A percentile compares a stretch with the other conserved stretches of the same genome.
These are phyloP conservation scores for Fusarium stilboides DNA, from an alignment of 2,329 filamentous ascomycete species.

Conservation along the genomic window DNA sequence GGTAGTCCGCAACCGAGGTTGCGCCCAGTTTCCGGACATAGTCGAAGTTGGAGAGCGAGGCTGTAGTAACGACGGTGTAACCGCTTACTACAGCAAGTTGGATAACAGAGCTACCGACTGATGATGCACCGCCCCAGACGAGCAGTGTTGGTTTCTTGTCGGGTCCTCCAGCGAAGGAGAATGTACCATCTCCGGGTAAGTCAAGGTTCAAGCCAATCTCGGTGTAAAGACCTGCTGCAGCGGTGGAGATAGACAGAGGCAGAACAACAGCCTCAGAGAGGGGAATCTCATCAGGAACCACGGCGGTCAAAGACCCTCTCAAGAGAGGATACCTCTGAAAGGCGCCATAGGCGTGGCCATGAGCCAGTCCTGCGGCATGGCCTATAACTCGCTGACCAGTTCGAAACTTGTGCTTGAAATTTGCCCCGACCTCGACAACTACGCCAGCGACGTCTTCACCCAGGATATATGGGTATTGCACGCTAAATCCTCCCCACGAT, in stretches of 20 bases:
- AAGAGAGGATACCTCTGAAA: background rate
- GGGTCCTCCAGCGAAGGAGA: fast-evolving
- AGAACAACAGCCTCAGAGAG: background rate
- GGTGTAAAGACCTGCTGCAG: background rate
- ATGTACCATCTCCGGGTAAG: background rate
- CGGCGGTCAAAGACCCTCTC: background rate
- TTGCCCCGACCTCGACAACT: background rate
- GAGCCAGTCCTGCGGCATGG: background rate
- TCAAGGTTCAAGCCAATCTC: background rate
- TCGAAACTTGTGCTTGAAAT: background rate
- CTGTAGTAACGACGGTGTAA: background rate
- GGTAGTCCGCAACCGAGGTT: background rate
- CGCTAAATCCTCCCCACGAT: background rate
- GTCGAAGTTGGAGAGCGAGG: background rate
- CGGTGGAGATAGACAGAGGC: background rate
- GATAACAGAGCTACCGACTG: background rate
- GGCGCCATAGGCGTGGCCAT: background rate
- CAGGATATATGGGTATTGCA: background rate
- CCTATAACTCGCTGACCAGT: background rate
- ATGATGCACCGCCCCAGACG: background rate
- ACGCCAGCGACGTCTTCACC: constrained; percentile 1
- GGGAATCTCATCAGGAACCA: background rate
- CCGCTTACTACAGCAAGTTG: background rate
- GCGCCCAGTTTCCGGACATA: background rate
- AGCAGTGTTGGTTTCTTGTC: background rate